phyloP scores from a whole-genome alignment of 2,329 filamentous ascomycete species.

The Botrytis sinoallii region DNA sequence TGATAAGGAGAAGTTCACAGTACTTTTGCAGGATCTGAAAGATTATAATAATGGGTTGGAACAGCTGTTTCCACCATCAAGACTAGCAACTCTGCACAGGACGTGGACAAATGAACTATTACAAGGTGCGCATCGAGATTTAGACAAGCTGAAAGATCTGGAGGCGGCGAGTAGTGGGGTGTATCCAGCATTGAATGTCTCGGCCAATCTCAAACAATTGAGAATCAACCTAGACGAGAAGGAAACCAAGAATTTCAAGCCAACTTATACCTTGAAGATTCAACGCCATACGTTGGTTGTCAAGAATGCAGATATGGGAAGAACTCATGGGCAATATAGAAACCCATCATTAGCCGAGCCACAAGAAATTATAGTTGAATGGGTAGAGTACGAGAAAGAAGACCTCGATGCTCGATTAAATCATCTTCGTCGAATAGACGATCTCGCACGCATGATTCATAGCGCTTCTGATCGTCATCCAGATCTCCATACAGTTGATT shows the following conservation, averaged over 20 bases:
- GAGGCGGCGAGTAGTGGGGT: conserved; percentile 43
- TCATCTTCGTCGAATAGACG: conserved; percentile 46
- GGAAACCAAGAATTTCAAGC: conserved; percentile 42
- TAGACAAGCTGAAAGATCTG: conserved; percentile 43
- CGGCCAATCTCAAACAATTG: conserved; percentile 46
- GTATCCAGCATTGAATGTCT: conserved; percentile 44
- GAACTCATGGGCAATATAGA: conserved; percentile 39
- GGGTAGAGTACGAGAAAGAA: conserved; percentile 44
- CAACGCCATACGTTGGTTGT: conserved; percentile 37
- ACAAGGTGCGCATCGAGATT: conserved; percentile 44
- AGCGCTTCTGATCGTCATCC: conserved; percentile 45
- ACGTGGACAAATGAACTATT: conserved; percentile 48
- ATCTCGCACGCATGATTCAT: conserved; percentile 48
- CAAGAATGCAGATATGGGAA: conserved; percentile 25
- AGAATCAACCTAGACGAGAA: conserved; percentile 47
- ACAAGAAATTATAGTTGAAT: conserved; percentile 43
- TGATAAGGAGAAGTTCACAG: conserved; percentile 47
- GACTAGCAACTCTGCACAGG: conserved; percentile 44
- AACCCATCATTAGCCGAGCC: conserved; percentile 32
- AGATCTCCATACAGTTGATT: conserved; percentile 38
- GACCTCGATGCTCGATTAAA: conserved; percentile 43
- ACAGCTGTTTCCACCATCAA: conserved; percentile 45
- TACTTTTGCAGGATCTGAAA: conserved; percentile 43
- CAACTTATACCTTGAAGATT: conserved; percentile 45
- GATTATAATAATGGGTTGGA: conserved; percentile 50